A percentile compares a stretch with the other conserved stretches of the same genome.
Conservation (phyloP, 345 rosid species). For the Barbarea vulgaris region DNA sequence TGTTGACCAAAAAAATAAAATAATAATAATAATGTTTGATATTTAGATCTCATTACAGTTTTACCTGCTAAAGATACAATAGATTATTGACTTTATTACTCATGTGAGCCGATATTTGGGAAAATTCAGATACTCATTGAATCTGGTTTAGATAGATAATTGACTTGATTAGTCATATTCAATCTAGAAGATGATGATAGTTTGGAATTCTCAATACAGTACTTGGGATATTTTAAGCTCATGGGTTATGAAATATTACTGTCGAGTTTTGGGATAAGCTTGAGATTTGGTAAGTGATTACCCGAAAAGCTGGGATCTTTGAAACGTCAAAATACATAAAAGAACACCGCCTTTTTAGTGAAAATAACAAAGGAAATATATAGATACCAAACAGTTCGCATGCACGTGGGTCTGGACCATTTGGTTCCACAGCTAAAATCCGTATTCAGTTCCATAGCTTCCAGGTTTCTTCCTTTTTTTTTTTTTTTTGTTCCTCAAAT, state of each 20-base stretch:
- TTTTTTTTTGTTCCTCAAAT: not conserved
- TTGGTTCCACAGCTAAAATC: not conserved
- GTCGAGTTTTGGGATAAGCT: not conserved
- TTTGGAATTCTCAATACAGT: no score
- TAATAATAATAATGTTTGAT: no score
- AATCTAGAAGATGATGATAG: not conserved
- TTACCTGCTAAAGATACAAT: not conserved
- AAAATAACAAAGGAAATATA: slow-evolving; percentile 24
- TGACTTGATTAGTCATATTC: not conserved
- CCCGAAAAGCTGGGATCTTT: slow-evolving; percentile 22
- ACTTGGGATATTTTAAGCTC: not conserved
- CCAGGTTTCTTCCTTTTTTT: slow-evolving; percentile 7
- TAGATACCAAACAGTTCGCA: slow-evolving; percentile 22
- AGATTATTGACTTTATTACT: no score
- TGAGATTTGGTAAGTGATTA: not conserved
- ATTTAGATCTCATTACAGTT: not conserved
- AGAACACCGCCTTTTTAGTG: slow-evolving; percentile 7
- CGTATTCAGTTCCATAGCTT: slow-evolving; percentile 14
- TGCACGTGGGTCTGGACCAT: slow-evolving; percentile 35
- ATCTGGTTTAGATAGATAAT: not conserved
- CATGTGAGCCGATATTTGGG: not conserved
- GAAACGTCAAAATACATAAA: slow-evolving; percentile 2
- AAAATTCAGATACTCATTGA: not conserved
- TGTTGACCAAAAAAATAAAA: no score
- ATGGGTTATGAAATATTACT: not conserved